These are phyloP conservation scores for Fremontodendron californicum DNA, from an alignment of 345 rosid species.

Conservation along the genomic window DNA sequence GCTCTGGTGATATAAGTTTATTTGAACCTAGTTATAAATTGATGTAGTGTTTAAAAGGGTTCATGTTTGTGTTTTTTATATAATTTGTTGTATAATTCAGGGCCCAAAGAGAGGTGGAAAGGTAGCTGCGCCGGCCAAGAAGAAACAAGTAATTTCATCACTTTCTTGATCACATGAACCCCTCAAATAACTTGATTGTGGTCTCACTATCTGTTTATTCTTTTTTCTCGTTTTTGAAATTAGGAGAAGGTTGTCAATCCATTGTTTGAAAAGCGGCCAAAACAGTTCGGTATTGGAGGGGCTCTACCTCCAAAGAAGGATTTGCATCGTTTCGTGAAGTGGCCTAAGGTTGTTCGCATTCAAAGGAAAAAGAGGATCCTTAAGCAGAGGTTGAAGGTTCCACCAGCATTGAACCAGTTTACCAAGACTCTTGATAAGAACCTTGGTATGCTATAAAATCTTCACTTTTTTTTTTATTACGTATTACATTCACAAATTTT, in stretches of 20 bases:
- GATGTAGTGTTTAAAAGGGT: background rate
- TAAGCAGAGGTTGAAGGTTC: conserved; percentile 2
- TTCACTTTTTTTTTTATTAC: background rate
- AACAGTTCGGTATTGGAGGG: conserved; percentile 55
- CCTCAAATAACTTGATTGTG: background rate
- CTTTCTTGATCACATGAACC: background rate
- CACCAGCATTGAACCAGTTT: conserved; percentile 1
- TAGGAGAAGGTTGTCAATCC: conserved; percentile 50
- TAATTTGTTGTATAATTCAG: conserved; percentile 4
- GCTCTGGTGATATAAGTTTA: background rate
- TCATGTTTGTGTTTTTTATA: background rate
- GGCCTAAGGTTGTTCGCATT: conserved; percentile 54
- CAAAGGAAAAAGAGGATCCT: conserved; percentile 34
- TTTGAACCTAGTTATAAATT: background rate
- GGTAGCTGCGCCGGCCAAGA: conserved; percentile 25
- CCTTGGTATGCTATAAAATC: conserved; percentile 29
- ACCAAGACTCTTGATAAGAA: conserved; percentile 31
- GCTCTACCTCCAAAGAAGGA: conserved; percentile 54
- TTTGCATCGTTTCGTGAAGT: conserved; percentile 44
- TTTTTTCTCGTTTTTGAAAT: background rate
- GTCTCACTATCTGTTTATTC: background rate
- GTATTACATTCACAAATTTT: background rate
- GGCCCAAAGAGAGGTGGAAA: conserved; percentile 30
- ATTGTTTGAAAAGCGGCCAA: conserved; percentile 50
- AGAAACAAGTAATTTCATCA: conserved; percentile 14